Evolutionary conservation across 345 rosid species (phyloP).

Genomic region (Anacardium occidentale): DNA sequence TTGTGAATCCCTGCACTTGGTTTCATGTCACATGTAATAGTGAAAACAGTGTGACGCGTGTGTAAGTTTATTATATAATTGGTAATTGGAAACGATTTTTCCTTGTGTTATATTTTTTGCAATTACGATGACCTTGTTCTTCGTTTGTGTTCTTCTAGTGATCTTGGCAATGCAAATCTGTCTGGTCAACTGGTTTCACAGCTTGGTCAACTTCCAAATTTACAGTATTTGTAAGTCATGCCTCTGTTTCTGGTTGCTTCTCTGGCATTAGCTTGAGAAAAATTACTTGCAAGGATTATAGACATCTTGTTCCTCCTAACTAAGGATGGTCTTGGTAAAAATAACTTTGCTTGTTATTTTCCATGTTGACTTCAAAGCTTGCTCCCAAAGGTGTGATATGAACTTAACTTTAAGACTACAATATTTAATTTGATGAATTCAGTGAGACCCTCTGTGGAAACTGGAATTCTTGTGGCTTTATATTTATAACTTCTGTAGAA

Average conservation of each 20-base stretch:
- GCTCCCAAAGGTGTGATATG: neutral
- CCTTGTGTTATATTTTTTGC: neutral
- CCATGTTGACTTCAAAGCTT: neutral
- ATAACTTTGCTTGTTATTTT: neutral
- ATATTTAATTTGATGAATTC: no score
- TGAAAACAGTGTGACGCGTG: constrained; percentile 62
- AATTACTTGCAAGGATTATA: no score
- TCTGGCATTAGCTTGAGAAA: no score
- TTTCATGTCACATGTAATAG: constrained; percentile 75
- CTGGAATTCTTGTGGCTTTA: no score
- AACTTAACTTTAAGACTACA: neutral
- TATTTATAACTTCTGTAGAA: no score
- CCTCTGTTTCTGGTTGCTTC: no score
- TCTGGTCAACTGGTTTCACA: constrained; percentile 60
- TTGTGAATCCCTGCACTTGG: constrained; percentile 84
- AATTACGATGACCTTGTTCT: constrained; percentile 1
- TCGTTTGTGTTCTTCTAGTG: constrained; percentile 28
- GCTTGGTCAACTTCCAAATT: constrained; percentile 58
- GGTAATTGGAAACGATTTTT: constrained; percentile 1
- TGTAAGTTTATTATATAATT: constrained; percentile 54
- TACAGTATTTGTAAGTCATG: constrained; percentile 77
- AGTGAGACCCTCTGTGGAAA: no score
- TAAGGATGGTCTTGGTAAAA: neutral
- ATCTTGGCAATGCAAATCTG: constrained; percentile 67
- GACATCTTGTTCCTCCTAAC: neutral